Conservation (phyloP, 2,329 filamentous ascomycete genomes). For the Pyrenophora seminiperda region DNA sequence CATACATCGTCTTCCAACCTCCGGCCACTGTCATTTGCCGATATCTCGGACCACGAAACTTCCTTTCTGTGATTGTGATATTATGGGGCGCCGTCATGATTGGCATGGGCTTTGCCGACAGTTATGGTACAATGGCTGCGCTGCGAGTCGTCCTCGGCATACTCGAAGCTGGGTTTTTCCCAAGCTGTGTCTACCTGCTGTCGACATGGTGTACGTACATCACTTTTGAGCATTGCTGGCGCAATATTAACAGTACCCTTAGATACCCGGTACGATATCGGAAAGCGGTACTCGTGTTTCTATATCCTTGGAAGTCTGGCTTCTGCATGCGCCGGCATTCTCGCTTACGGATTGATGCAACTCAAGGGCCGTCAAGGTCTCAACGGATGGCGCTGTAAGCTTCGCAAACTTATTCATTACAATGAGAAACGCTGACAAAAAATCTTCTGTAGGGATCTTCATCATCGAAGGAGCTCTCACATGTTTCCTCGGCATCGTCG, state of each 20-base stretch:
- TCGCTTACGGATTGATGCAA: slow-evolving; percentile 73
- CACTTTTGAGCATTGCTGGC: no score
- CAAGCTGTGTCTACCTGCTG: slow-evolving; percentile 54
- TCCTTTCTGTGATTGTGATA: slow-evolving; percentile 43
- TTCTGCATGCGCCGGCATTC: slow-evolving; percentile 68
- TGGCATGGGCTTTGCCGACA: slow-evolving; percentile 49
- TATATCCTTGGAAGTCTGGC: slow-evolving; percentile 72
- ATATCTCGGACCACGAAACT: slow-evolving; percentile 49
- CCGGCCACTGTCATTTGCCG: slow-evolving; percentile 50
- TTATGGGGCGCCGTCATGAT: slow-evolving; percentile 54
- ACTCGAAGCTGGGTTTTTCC: slow-evolving; percentile 49
- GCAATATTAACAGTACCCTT: neutral
- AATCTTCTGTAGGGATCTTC: slow-evolving; percentile 49
- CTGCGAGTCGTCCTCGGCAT: slow-evolving; percentile 49
- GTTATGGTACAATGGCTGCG: slow-evolving; percentile 44
- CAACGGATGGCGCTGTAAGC: slow-evolving; percentile 51
- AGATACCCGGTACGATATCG: slow-evolving; percentile 65
- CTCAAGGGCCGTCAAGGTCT: slow-evolving; percentile 60
- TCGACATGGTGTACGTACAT: slow-evolving; percentile 44
- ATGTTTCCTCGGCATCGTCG: slow-evolving; percentile 46
- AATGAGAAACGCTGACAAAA: slow-evolving; percentile 28
- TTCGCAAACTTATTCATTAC: slow-evolving; percentile 11
- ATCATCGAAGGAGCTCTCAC: slow-evolving; percentile 54
- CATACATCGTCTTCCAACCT: slow-evolving; percentile 52
- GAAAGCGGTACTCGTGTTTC: slow-evolving; percentile 71